Percentiles rank a stretch among this genome's conserved stretches.
Conservation (phyloP, 345 rosid species). For the Kernera saxatilis region DNA sequence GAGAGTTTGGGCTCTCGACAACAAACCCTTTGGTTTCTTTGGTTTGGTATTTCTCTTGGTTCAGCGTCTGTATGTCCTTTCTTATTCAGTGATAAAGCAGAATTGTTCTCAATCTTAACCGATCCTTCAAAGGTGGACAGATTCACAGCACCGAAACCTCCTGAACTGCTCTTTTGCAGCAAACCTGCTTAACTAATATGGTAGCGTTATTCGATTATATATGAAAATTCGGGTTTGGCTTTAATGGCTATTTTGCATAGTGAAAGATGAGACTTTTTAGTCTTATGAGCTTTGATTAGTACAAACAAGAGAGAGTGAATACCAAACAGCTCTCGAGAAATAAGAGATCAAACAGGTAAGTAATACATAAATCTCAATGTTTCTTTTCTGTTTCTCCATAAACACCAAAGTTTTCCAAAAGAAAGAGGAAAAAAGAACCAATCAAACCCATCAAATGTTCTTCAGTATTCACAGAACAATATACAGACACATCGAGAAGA, state of each 20-base stretch:
- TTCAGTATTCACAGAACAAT: slow-evolving; percentile 27
- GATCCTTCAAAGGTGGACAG: background rate
- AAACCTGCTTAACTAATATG: background rate
- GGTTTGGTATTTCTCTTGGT: background rate
- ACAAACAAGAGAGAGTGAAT: background rate
- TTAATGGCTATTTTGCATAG: background rate
- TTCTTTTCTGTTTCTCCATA: slow-evolving; percentile 2
- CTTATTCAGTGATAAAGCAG: background rate
- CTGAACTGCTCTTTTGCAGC: background rate
- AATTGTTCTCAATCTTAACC: background rate
- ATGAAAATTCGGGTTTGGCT: background rate
- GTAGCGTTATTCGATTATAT: background rate
- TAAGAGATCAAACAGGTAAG: slow-evolving; percentile 23
- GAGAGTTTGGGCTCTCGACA: background rate
- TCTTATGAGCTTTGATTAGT: background rate
- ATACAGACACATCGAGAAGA: slow-evolving; percentile 23
- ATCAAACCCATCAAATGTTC: slow-evolving; percentile 4
- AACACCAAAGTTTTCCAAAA: slow-evolving; percentile 18
- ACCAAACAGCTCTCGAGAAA: slow-evolving; percentile 1
- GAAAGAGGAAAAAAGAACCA: background rate
- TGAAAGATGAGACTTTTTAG: background rate
- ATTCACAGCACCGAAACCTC: background rate
- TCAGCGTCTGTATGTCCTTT: background rate
- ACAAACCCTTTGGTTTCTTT: background rate
- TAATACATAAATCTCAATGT: slow-evolving; percentile 19